Base-by-base conservation (phyloP, 2,329 filamentous ascomycete species). In the Nemania sp. region DNA sequence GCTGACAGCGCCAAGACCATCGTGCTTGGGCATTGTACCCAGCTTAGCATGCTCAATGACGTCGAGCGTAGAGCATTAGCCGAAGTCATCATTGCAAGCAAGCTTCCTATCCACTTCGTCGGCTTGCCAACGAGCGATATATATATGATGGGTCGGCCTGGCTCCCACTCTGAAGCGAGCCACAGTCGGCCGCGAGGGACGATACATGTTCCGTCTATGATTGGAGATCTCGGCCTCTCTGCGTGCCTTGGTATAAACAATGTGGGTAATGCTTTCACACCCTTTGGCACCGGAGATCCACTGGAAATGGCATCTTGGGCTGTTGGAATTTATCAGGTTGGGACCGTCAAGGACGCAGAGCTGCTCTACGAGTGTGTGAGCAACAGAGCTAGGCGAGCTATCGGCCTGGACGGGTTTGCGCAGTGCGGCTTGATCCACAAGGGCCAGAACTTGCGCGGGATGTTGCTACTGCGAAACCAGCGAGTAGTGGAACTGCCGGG, bases 251-350 rank as follows among this genome's bases (percentile, higher is more conserved):
- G 86, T 1, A 80, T 90, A 39, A 91, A 91, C 69, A 91, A 91
- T 68, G 83, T 91, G 13, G 88, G 88, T 17, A 91, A 91, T 69
- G 87, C 88, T 0, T 91, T 91, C 67, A 91, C 89, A 6, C 89
- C 89, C 0, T 84, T 87, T 68, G 89, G 88, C 0, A 85, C 78
- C 17, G 86, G 83, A 40, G 89, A 91, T 74, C 88, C 88, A 1
- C 71, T 91, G 50, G 78, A 78, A 42, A 75, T 90, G 45, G 87
- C 87, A 18, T 85, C 81, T 65, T 75, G 87, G 54, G 84, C 85
- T 1, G 85, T 90, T 0, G 87, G 86, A 0, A 69, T 91, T 3
- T 91, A 91, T 68, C 87, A 90, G 62, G 83, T 84, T 1, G 88
- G 87, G 0, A 88, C 85, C 1, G 80, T 79, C 60, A 69, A 74